A percentile compares a stretch with the other conserved stretches of the same genome.
These are phyloP conservation scores for Dactylellina parvicollis DNA, from an alignment of 2,329 filamentous ascomycete species.

Conservation along the genomic window DNA sequence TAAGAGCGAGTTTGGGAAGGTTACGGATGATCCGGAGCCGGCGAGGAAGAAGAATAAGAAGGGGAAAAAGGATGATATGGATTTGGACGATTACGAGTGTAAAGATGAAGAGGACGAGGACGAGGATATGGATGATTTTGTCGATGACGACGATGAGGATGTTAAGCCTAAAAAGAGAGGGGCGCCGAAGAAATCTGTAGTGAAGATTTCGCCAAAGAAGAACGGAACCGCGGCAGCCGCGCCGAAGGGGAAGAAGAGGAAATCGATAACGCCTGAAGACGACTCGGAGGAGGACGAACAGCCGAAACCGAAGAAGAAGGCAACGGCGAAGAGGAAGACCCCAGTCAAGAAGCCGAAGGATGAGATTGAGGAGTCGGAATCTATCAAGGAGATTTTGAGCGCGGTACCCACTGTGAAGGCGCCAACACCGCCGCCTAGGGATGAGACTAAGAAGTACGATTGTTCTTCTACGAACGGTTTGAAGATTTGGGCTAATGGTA, in stretches of 20 bases:
- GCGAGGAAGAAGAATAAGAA: constrained; percentile 74
- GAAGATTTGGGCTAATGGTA: not conserved
- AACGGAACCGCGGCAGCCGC: constrained; percentile 3
- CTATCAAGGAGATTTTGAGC: constrained; percentile 84
- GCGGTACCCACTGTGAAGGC: constrained; percentile 83
- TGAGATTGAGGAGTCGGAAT: constrained; percentile 71
- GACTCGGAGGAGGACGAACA: constrained; percentile 59
- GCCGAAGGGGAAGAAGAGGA: constrained; percentile 56
- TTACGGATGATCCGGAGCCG: constrained; percentile 78
- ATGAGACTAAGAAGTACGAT: constrained; percentile 69
- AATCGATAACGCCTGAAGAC: constrained; percentile 60
- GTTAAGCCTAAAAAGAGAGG: constrained; percentile 46
- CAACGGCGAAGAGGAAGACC: constrained; percentile 65
- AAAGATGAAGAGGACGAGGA: constrained; percentile 66
- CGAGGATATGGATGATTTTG: constrained; percentile 59
- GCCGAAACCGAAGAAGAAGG: constrained; percentile 59
- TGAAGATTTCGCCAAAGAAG: constrained; percentile 44
- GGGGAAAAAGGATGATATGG: constrained; percentile 68
- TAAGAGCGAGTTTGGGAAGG: constrained; percentile 75
- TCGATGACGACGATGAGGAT: constrained; percentile 53
- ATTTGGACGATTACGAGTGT: constrained; percentile 60
- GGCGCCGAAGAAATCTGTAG: constrained; percentile 8
- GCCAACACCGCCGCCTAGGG: constrained; percentile 81
- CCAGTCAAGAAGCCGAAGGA: constrained; percentile 70
- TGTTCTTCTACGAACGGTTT: not conserved